Conservation (phyloP, 352 stramenopile genomes). For the Elongisporangium anandrum region DNA sequence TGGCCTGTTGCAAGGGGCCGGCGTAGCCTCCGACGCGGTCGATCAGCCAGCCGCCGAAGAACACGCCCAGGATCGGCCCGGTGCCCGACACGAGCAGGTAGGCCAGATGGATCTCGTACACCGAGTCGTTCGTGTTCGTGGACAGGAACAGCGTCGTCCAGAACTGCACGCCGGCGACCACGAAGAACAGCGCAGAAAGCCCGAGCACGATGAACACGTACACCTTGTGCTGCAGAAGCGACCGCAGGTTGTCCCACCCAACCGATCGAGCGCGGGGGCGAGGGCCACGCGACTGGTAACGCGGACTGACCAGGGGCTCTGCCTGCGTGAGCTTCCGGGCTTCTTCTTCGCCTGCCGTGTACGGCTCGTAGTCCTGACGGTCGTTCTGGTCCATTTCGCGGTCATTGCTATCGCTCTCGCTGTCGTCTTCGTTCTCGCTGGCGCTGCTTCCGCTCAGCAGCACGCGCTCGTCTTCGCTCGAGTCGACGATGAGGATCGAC, state of each 20-base stretch:
- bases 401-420: neutral
- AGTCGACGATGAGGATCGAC: conserved; percentile 65
- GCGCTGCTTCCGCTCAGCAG: conserved; percentile 15
- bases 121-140: conserved; percentile 73
- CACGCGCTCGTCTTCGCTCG: conserved; percentile 28
- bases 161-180: conserved; percentile 77
- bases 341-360: neutral
- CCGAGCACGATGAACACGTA: conserved; percentile 79
- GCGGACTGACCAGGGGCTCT: neutral
- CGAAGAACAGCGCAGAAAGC: conserved; percentile 79
- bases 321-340: neutral
- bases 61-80: conserved; percentile 77
- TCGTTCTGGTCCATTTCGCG: neutral
- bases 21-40: conserved; percentile 76
- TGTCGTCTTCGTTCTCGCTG: conserved; percentile 6
- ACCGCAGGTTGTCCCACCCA: conserved; percentile 41
- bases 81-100: conserved; percentile 77
- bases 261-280: neutral
- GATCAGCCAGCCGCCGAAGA: conserved; percentile 83
- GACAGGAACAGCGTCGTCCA: conserved; percentile 84
- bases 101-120: conserved; percentile 69
- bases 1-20: conserved; percentile 56
- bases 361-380: neutral
- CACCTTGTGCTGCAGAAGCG: conserved; percentile 55
- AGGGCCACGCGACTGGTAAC: neutral